Evolutionary conservation across 2,329 filamentous ascomycete genomes (phyloP), one percentile per base, ranked within the genome.

Genomic region (Ascochyta rabiei): DNA sequence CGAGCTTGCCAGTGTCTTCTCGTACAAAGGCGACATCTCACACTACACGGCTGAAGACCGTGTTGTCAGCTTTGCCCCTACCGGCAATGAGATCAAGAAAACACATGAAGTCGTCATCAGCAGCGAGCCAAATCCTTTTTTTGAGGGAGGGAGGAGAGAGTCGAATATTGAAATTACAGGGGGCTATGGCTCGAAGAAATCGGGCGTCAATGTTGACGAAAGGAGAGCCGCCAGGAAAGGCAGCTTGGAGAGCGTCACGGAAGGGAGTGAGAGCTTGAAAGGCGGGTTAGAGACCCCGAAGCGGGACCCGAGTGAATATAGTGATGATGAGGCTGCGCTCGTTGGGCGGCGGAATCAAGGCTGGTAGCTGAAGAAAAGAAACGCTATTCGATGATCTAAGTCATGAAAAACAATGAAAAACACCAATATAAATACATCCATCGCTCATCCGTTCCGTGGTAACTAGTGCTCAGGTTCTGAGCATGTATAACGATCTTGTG

Each of bases 11-110:
- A 62, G 59, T 44, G 61, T 63, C 16, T 59, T 64, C 19, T 62
- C 60, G 4, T 67, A 66, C 43, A 58, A 53, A 16, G 59, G 50
- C 28, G 59, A 63, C 15, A 28, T 16, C 9, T 37, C 46, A 6
- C 59, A 64, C 28, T 53, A 30, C 23, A 18, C 23, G 3, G 41
- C 41, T 2, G 28, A 34, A 28, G 55, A 64, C 2, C 59, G 66
- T 38, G 35, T 53, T 12, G 37, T 61, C 31, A 63, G 60, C 48
- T 69, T 72, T 28, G 43, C 56, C 5, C 66, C 67, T 1, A 62
- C 44, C 4, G 68, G 60, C 21, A 71, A 65, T 30, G 67, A 71
- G 31, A 72, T 72, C 55, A 72, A 71, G 48, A 63, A 65, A 39
- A 72, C 69, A 2, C 59, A 62, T n/a, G 67, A 70, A 56, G 59